Conservation (phyloP, 768 basidiomycete species). For the Boletus barrowsii region DNA sequence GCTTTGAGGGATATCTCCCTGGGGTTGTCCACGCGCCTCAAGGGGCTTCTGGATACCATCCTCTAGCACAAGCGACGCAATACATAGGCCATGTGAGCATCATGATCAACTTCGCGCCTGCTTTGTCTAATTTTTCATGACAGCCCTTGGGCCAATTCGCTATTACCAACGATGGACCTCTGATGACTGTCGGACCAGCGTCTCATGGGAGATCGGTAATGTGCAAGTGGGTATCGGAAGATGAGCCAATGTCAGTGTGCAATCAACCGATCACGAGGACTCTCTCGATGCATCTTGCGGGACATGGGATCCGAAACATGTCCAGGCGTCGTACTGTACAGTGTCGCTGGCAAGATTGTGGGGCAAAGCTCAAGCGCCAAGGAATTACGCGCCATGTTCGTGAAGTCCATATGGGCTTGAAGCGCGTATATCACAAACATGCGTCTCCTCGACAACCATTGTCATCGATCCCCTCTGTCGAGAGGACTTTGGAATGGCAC, state of each 20-base stretch:
- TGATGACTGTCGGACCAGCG: not conserved
- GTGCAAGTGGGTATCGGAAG: constrained; percentile 1
- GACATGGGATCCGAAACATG: constrained; percentile 10
- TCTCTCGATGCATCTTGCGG: constrained; percentile 8
- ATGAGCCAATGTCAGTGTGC: not conserved
- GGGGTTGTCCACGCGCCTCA: not conserved
- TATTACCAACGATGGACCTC: not conserved
- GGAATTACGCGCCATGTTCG: constrained; percentile 11
- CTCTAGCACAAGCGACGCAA: not conserved
- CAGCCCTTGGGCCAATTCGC: not conserved
- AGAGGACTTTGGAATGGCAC: not conserved
- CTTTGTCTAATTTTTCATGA: not conserved
- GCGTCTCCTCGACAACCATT: not conserved
- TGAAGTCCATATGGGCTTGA: constrained; percentile 15
- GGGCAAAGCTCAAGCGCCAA: not conserved
- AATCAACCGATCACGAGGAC: not conserved
- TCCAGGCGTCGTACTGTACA: not conserved
- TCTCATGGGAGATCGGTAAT: not conserved
- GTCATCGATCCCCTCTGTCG: not conserved
- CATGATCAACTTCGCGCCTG: not conserved
- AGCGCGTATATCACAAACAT: not conserved
- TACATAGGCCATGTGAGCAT: constrained; percentile 3
- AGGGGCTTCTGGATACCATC: not conserved
- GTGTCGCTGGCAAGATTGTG: constrained; percentile 14
- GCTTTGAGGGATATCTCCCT: not conserved